Evolutionary conservation across 1,139 yeast genomes (phyloP), one percentile per base, ranked within the genome.

Genomic region (Nakaseomyces delphensis): DNA sequence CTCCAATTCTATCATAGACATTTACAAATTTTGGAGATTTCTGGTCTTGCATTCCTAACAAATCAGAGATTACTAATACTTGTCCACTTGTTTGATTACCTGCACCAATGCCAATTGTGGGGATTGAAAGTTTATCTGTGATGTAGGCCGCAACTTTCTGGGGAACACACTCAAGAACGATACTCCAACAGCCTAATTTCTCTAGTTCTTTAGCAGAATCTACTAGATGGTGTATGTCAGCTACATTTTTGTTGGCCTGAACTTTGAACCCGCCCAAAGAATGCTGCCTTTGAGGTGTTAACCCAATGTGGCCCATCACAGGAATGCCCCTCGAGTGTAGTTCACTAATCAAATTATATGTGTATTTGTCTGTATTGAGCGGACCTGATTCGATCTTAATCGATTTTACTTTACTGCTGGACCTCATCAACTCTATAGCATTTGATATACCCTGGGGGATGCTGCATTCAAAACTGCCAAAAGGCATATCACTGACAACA

Each of bases 31-130:
- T 83, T 1, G 95, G 87, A 14, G 64, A 56, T 38, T 69, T 73
- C 1, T 66, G 65, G 18, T 79, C 77, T 40, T 76, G 73, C 83
- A 80, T 75, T 0, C 96, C 96, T 35, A 91, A 67, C 66, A 84
- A 59, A 59, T 91, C 98, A 2, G 87, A 76, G 59, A 83, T 79
- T 0, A 91, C 98, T 40, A 91, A 70, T 1, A 91, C 96, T 60
- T 91, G 97, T 0, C 96, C 97, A 28, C 86, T 77, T 13, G 91
- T 81, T 10, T 65, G 65, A 15, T 80, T 77, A 0, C 98, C 97
- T 0, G 97, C 96, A 5, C 98, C 98, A 42, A 91, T 91, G 5
- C 98, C 97, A 49, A 91, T 87, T 1, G 94, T 85, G 0, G 98
- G 97, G 1, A 89, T 68, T 0, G 60, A 45, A 24, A 87, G 62